Evolutionary conservation across 225 moss, liverwort and hornwort genomes (phyloP).

Genomic region (Rhytidiadelphus loreus): DNA sequence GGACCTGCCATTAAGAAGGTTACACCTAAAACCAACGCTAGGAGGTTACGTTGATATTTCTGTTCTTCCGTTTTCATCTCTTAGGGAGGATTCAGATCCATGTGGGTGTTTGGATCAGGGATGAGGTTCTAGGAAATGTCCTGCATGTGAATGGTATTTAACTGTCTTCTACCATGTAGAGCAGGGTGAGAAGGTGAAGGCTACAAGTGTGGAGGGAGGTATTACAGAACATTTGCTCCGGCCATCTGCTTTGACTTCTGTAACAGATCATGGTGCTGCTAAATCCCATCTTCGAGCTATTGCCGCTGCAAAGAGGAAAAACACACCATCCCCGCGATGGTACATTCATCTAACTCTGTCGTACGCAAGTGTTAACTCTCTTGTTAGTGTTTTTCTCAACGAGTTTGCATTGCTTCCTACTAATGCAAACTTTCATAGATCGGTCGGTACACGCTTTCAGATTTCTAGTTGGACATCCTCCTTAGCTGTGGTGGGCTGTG

Average conservation of each 20-base stretch:
- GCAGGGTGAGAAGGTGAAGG: constrained; percentile 38
- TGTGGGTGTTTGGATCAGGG: background rate
- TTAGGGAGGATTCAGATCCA: background rate
- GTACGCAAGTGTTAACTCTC: background rate
- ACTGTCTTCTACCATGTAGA: background rate
- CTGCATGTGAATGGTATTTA: background rate
- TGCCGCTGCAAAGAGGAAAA: constrained; percentile 91
- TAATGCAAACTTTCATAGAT: background rate
- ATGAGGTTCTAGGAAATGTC: background rate
- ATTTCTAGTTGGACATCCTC: background rate
- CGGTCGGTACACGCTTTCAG: background rate
- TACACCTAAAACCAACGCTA: background rate
- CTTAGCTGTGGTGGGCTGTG: background rate
- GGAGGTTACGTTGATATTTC: background rate
- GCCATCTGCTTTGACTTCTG: constrained; percentile 71
- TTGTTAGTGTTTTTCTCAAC: background rate
- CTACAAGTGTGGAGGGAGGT: constrained; percentile 42
- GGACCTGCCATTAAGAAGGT: constrained; percentile 52
- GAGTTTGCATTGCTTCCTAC: background rate
- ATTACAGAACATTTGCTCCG: constrained; percentile 69
- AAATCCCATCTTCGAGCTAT: constrained; percentile 94
- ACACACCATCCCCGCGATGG: constrained; percentile 72
- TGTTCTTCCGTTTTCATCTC: background rate
- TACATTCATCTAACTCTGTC: background rate
- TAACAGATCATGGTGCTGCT: constrained; percentile 66